These are phyloP conservation scores for Amaranthus palmeri DNA, from an alignment of 148 eudicot genomes.

Conservation along the genomic window DNA sequence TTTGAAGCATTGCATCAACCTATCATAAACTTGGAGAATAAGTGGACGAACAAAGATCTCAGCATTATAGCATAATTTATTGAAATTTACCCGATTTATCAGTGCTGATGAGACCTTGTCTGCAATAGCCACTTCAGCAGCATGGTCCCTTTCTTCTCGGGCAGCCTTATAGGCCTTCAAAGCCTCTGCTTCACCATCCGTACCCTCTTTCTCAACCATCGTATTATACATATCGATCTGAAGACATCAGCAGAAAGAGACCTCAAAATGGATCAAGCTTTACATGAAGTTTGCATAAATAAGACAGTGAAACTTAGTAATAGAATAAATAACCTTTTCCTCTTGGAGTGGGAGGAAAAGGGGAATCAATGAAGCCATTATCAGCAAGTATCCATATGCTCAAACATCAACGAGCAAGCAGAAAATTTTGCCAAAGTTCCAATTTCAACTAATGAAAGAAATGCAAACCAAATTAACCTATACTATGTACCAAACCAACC, in stretches of 20 bases:
- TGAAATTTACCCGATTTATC: slow-evolving; percentile 46
- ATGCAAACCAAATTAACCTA: background rate
- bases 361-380: background rate
- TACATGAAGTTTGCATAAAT: background rate
- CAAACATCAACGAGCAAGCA: background rate
- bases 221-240: slow-evolving; percentile 75
- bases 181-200: slow-evolving; percentile 62
- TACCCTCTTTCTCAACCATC: slow-evolving; percentile 72
- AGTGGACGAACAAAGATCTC: background rate
- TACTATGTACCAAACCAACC: background rate
- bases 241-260: background rate
- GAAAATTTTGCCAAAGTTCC: too few relatives aligned
- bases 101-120: slow-evolving; percentile 75
- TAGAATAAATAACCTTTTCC: background rate
- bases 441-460: background rate
- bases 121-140: slow-evolving; percentile 42
- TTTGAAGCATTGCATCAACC: slow-evolving; percentile 95
- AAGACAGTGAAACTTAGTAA: background rate
- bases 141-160: slow-evolving; percentile 56
- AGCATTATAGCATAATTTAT: background rate
- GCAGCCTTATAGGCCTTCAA: slow-evolving; percentile 78
- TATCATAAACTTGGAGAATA: slow-evolving; percentile 12
- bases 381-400: background rate
- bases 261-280: background rate
- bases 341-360: background rate